These are phyloP conservation scores for Diaporthe longicolla DNA, from an alignment of 2,329 filamentous ascomycete species.

Conservation along the genomic window DNA sequence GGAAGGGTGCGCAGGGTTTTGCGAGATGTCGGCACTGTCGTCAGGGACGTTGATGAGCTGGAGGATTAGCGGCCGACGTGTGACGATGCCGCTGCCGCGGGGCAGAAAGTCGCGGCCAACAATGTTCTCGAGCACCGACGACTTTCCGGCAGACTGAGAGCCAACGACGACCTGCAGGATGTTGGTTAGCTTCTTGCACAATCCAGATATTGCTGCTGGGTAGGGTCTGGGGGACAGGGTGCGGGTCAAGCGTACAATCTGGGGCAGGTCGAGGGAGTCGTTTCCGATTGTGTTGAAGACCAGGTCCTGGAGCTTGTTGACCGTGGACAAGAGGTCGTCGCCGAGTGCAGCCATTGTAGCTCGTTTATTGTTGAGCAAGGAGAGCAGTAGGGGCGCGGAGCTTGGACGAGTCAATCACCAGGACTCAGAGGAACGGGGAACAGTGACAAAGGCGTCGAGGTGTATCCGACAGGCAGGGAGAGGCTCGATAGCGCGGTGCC, in stretches of 20 bases:
- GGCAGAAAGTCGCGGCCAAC: slow-evolving; percentile 98
- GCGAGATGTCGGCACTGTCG: slow-evolving; percentile 72
- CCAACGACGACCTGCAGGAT: slow-evolving; percentile 89
- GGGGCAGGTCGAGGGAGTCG: slow-evolving; percentile 95
- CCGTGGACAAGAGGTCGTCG: slow-evolving; percentile 93
- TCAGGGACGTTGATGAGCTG: slow-evolving; percentile 97
- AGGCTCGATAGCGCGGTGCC: slow-evolving; percentile 32
- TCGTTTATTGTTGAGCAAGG: slow-evolving; percentile 29
- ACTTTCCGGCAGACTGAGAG: slow-evolving; percentile 98
- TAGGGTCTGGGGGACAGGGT: slow-evolving; percentile 8
- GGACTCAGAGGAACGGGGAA: slow-evolving; percentile 27
- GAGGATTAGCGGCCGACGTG: slow-evolving; percentile 91
- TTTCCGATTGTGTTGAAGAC: slow-evolving; percentile 99
- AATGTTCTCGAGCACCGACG: slow-evolving; percentile 98
- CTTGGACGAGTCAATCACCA: slow-evolving; percentile 31
- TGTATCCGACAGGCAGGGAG: slow-evolving; percentile 20
- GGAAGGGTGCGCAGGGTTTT: slow-evolving; percentile 37
- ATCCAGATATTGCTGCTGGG: slow-evolving; percentile 41
- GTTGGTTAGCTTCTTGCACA: slow-evolving; percentile 44
- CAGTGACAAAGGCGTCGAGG: slow-evolving; percentile 19
- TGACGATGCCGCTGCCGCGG: slow-evolving; percentile 96
- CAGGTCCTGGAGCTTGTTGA: slow-evolving; percentile 98
- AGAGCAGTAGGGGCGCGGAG: slow-evolving; percentile 29
- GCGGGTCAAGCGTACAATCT: slow-evolving; percentile 80
- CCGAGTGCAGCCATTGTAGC: slow-evolving; percentile 88